phyloP scores from a whole-genome alignment of 345 rosid genomes.

The Gossypioides kirkii region DNA sequence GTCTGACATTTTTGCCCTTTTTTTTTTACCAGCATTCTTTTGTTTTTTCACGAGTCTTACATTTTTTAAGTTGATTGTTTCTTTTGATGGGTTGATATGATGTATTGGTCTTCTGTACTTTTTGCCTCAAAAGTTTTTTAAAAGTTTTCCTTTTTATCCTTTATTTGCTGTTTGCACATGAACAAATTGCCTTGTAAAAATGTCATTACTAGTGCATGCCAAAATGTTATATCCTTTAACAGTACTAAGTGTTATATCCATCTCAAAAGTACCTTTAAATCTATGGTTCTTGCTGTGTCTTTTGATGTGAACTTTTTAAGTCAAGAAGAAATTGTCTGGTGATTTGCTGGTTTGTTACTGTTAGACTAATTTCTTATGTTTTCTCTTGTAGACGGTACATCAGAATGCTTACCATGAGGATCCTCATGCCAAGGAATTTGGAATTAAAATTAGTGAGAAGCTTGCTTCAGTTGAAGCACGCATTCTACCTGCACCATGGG shows the following conservation, averaged over 20 bases:
- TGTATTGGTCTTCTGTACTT: background rate
- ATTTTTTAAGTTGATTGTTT: background rate
- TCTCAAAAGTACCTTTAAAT: background rate
- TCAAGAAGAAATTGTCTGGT: background rate
- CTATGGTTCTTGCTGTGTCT: background rate
- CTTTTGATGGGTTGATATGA: background rate
- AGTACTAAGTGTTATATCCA: background rate
- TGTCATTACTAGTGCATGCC: background rate
- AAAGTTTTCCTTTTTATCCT: background rate
- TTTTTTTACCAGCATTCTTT: background rate
- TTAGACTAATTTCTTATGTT: slow-evolving; percentile 1
- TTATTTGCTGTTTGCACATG: background rate
- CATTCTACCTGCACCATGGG: slow-evolving; percentile 93
- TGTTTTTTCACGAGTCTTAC: background rate
- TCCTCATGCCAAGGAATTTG: slow-evolving; percentile 89
- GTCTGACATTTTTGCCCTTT: slow-evolving; percentile 25
- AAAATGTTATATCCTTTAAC: background rate
- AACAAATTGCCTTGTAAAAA: background rate
- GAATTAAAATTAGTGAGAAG: slow-evolving; percentile 79
- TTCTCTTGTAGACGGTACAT: slow-evolving; percentile 50
- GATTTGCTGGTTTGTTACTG: background rate
- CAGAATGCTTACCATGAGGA: slow-evolving; percentile 74
- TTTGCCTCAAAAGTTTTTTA: background rate
- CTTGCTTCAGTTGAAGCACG: slow-evolving; percentile 98
- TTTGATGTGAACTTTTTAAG: background rate